Evolutionary conservation across 768 basidiomycete species (phyloP), one percentile per base, ranked within the genome.

Genomic region (Boletus huronensis): DNA sequence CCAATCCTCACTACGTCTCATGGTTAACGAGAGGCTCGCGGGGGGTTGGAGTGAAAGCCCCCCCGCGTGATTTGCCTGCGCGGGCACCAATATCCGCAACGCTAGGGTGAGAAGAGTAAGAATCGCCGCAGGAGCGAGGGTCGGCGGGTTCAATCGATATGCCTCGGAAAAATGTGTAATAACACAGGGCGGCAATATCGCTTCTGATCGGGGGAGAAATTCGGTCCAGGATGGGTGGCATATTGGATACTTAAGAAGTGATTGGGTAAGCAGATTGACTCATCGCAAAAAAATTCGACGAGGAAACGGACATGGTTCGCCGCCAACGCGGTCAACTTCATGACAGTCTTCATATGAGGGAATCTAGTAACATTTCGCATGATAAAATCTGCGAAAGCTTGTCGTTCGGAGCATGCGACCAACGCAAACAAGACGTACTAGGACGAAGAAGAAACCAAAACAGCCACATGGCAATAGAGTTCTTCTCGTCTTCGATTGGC

Each of bases 381-480:
- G 61, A 82, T 81, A 6, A 80, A 78, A 50, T 75, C 86, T 88
- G 54, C 28, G 36, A 44, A 60, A 46, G 26, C 23, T 34, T n/a
- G 16, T 58, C 50, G 35, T 47, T 23, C 43, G 38, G 44, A 29
- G 16, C 26, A 31, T 57, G 26, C 4, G 47, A 39, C 17, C 36
- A 50, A 42, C 10, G 45, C 6, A 53, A 34, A 32, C 6, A 38
- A 26, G 29, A 71, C 84, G 59, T 58, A 86, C 88, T 80, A 54
- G 81, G 79, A 23, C 74, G 75, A 16, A 90, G 66, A 35, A 90
- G 70, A 59, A 88, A 82, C 88, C 88, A 92, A 61, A 88, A 81
- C 17, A 91, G 64, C 89, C 88, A 92, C 81, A 90, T 85, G 3
- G 83, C 86, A 43, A 90, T 66, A 3, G 84, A 74, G 42, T 77